phyloP scores from a whole-genome alignment of 1,284 basidiomycete genomes.

The Sporisorium sorghi region DNA sequence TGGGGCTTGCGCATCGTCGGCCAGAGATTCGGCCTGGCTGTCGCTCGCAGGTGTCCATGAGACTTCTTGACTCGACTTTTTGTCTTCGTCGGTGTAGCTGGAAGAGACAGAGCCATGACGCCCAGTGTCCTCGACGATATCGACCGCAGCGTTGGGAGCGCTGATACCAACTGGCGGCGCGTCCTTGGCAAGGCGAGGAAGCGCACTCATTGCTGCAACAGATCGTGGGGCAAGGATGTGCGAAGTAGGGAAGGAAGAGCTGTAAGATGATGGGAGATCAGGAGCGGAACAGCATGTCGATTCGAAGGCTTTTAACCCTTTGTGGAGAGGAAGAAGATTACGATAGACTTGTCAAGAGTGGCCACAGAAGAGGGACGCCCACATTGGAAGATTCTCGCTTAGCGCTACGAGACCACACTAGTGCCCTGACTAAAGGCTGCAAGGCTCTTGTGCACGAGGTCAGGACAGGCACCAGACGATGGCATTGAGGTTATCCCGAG shows the following conservation, averaged over 20 bases:
- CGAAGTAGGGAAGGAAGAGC: not conserved
- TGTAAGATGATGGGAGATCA: not conserved
- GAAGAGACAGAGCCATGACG: conserved; percentile 28
- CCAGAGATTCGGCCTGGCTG: conserved; percentile 19
- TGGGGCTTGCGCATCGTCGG: conserved; percentile 11
- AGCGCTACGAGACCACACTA: not conserved
- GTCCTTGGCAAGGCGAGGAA: conserved; percentile 24
- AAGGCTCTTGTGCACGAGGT: not conserved
- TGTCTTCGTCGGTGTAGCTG: conserved; percentile 21
- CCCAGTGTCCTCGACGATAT: conserved; percentile 10
- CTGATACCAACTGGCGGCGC: conserved; percentile 27
- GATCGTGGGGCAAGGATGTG: not conserved
- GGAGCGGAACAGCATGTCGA: not conserved
- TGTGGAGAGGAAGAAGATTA: not conserved
- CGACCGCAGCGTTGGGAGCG: conserved; percentile 14
- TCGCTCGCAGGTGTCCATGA: conserved; percentile 14
- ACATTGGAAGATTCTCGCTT: not conserved
- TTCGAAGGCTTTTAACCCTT: not conserved
- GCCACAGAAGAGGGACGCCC: not conserved
- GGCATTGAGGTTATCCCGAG: not conserved
- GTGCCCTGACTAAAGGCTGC: not conserved
- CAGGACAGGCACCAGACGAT: not conserved
- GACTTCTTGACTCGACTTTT: conserved; percentile 7
- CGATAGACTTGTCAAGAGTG: too few species aligned
- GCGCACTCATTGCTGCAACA: conserved; percentile 20